Conservation (phyloP, 768 basidiomycete genomes). For the Lepiota brunneoincarnata region DNA sequence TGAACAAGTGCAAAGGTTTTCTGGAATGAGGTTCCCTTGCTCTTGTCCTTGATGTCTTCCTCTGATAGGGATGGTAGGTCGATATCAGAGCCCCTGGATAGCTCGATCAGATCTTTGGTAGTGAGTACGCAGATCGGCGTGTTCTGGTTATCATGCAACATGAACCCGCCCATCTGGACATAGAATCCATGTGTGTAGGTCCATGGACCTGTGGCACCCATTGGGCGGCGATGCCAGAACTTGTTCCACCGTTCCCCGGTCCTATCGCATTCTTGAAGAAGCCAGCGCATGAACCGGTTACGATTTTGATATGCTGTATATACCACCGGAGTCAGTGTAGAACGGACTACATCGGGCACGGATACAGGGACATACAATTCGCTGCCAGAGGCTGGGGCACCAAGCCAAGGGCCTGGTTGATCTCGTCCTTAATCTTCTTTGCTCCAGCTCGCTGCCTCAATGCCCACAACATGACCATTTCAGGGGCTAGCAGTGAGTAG, state of each 20-base stretch:
- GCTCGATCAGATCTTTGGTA: background rate
- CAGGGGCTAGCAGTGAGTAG: background rate
- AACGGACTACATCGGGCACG: no score
- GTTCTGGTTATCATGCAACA: background rate
- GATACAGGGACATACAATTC: no score
- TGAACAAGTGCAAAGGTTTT: no score
- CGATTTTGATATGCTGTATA: no score
- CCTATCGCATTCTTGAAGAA: no score
- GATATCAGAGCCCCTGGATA: background rate
- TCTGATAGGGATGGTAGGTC: conserved; percentile 9
- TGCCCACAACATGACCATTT: conserved; percentile 4
- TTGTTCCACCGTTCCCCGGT: no score
- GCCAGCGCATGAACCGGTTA: no score
- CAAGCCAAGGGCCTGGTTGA: no score
- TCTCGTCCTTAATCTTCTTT: no score
- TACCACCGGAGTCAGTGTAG: no score
- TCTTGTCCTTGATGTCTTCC: conserved; percentile 21
- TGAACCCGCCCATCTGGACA: conserved; percentile 10
- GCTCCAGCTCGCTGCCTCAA: background rate
- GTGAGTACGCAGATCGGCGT: background rate
- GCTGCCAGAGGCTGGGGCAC: no score
- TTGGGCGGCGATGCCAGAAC: no score
- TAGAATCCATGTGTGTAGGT: conserved; percentile 14
- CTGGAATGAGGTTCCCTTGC: conserved; percentile 15
- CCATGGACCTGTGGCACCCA: background rate